Evolutionary conservation across 352 stramenopile genomes (phyloP), one percentile per base, ranked within the genome.

Genomic region (Globisporangium camurandrum): DNA sequence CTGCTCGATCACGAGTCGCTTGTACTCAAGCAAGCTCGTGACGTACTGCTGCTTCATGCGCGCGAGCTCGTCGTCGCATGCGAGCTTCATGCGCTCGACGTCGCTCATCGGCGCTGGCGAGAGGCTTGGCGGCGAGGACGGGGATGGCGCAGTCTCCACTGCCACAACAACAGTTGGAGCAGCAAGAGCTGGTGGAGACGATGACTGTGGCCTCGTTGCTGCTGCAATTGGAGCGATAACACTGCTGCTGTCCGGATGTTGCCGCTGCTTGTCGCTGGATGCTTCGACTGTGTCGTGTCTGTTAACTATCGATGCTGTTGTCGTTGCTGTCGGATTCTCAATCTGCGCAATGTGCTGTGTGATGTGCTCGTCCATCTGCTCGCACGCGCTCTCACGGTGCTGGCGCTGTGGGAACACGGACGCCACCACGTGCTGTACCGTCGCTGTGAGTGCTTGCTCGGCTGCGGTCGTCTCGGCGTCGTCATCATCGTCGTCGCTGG

Each of bases 1-100:
- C 57, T 88, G 77, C 26, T 85, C 71, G 40, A 88, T 69, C n/a
- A 88, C 62, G 8, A 88, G 52, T 5, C 58, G 64, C 56, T 88
- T 88, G 67, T 88, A 88, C 50, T 86, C 77, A 20, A 76, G 56
- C 30, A 88, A 49, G 0, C 66, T 63, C 0, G 63, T 51, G 16
- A 86, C 66, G 43, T 86, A 86, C 52, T 84, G 71, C 46, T 77
- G 62, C 55, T 82, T 84, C 28, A 84, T 61, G 14, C 40, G 55
- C 12, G 64, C 59, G 0, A 88, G 49, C 51, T 85, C 66, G 24
- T 71, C 51, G 1, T 64, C 59, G 47, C 70, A 75, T 19, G 56
- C 49, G 0, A 43, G 38, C 11, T 65, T 69, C 34, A 86, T 51
- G 14, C 53, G 38, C n/a, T 73, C 67, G 37, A 88, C 31, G 24